Base-by-base conservation (phyloP, 1,284 basidiomycete species). In the Cryptococcus sp. region DNA sequence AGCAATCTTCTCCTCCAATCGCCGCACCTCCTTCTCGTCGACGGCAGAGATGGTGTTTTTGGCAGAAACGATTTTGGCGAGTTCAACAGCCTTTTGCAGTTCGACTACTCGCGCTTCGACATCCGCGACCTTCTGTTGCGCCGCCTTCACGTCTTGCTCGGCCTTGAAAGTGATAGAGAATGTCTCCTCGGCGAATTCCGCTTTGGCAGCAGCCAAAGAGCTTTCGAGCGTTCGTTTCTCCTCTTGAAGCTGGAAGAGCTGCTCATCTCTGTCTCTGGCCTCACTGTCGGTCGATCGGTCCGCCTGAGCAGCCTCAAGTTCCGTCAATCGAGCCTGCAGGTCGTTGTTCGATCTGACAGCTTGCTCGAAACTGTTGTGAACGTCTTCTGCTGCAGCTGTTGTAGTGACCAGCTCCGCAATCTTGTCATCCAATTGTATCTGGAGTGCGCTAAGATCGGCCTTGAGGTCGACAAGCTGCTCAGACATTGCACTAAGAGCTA, bases 1-100 rank as follows among this genome's bases (percentile, higher is more conserved):
- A 19, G 84, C 83, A 47, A 90, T 81, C 53, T 70, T 73, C 3
- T 87, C 83, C 41, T 77, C 77, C 46, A 90, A 79, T 30, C 90
- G 80, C 40, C 82, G 27, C 3, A 60, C 19, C 5, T 47, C 46
- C 20, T 61, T 52, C n/a, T 56, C 48, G 25, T 19, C 40, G 16
- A 27, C 19, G 6, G 13, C 25, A n/a, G 27, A 30, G 17, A 35
- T 25, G 41, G 22, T 23, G 27, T 22, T 19, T 10, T 35, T 35
- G 6, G 7, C 19, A n/a, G 40, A 30, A 20, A 41, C 22, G 41
- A 13, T 35, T 20, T n/a, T 19, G 38, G 20, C 25, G 17, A 27
- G 19, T 49, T 39, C 52, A 5, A 60, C 15, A n/a, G 47, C 48
- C 7, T 47, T 30, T 47, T 57, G 57, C 11, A 63, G 54, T 10